Percentiles rank a stretch among this genome's conserved stretches.
Conservation (phyloP, 306 rosid genomes). For the Calophaca sinica region DNA sequence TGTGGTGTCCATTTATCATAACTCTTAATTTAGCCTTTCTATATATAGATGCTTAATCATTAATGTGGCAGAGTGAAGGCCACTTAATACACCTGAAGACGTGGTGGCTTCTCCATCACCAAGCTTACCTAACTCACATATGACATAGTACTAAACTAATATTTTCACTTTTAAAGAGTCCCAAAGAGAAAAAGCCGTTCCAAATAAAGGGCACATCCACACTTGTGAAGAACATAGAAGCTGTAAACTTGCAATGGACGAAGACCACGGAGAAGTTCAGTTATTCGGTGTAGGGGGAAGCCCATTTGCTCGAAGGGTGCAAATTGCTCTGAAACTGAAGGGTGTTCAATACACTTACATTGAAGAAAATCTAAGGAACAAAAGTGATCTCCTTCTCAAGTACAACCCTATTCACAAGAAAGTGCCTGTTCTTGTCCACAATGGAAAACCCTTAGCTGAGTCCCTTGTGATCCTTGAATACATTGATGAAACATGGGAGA, state of each 20-base stretch:
- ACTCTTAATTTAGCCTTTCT: too few relatives aligned
- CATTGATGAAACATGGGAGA: slow-evolving; percentile 63
- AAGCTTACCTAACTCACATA: slow-evolving; percentile 25
- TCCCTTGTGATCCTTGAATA: slow-evolving; percentile 67
- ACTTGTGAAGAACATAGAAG: neutral
- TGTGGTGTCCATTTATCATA: too few relatives aligned
- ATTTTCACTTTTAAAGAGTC: neutral
- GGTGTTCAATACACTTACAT: slow-evolving; percentile 52
- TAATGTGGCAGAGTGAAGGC: neutral
- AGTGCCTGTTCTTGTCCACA: slow-evolving; percentile 65
- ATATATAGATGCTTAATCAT: too few relatives aligned
- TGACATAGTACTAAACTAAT: neutral
- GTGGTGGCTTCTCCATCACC: slow-evolving; percentile 35
- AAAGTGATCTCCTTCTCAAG: slow-evolving; percentile 58
- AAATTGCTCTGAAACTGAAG: slow-evolving; percentile 55
- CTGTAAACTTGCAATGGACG: slow-evolving; percentile 39
- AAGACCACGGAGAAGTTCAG: slow-evolving; percentile 36
- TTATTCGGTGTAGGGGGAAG: slow-evolving; percentile 41
- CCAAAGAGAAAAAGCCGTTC: neutral
- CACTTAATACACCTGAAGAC: neutral
- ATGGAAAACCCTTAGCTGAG: slow-evolving; percentile 53
- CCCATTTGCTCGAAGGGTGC: slow-evolving; percentile 45
- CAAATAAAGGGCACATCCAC: neutral
- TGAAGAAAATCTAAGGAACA: slow-evolving; percentile 56
- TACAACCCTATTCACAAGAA: slow-evolving; percentile 67